Base-by-base conservation (phyloP, 371 early-diverging fungal genomes). In the Coemansia sp. region DNA sequence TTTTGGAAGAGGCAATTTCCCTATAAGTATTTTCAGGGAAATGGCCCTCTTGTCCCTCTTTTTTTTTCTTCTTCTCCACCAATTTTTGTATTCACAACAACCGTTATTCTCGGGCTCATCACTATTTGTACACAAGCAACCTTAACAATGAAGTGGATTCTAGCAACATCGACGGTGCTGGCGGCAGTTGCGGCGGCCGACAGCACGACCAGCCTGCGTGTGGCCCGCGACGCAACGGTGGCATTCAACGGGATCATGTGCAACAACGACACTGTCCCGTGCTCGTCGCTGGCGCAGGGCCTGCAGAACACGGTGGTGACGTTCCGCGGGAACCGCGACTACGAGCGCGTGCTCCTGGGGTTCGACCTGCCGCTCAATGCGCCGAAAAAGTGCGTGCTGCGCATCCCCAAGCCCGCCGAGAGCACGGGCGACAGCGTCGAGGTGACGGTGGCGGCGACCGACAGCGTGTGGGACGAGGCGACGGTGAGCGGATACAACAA, bases 271-370 rank as follows among this genome's bases (percentile, higher is more conserved):
- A 71, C 70, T 1, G 59, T 69, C 5, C 65, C 65, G 5, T 72
- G 74, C 71, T 43, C 61, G 0, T 64, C 74, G 7, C 48, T 72
- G 38, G 61, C 65, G 2, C 50, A 30, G 5, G 74, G 74, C 2
- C 47, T 55, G 51, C 50, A 74, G 2, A 34, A 20, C 45, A 65
- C 52, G 40, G 33, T 74, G 2, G 20, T 47, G 16, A 26, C 72
- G 14, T 74, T 69, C 66, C 49, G 57, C 12, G 74, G 74, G 51
- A 74, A 74, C 62, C 74, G 74, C 36, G 74, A 74, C 57, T 74
- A 61, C 55, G 47, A 36, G 42, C 74, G 74, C 43, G 36, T 74
- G 2, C 71, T 74, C 1, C 41, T 74, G 14, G 69, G 74, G n/a
- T 74, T 74, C 36, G 74, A 74, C 47, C 53, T 74, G 51, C 74